phyloP scores from a whole-genome alignment of 2,329 filamentous ascomycete species.

The Laburnicola sp. region DNA sequence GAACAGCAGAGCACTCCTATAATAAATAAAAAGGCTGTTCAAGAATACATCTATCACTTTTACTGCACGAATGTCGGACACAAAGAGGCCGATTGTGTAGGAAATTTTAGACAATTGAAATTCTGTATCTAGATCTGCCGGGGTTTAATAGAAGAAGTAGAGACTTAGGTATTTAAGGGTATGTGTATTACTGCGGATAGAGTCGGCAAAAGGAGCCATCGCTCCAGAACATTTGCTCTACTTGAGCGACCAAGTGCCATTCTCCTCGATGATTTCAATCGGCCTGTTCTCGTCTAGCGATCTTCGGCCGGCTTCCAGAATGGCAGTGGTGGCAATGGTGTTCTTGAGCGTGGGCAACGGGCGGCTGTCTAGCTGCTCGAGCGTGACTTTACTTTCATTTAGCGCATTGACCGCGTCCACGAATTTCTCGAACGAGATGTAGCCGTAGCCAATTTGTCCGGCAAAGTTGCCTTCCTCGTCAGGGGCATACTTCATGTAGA shows the following conservation, averaged over 20 bases:
- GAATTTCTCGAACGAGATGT: conserved; percentile 95
- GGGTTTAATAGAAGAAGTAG: too few species aligned
- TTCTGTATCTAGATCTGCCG: too few species aligned
- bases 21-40: too few species aligned
- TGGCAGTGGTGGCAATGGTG: conserved; percentile 88
- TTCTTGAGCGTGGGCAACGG: conserved; percentile 84
- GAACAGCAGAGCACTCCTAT: too few species aligned
- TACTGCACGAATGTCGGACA: too few species aligned
- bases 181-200: too few species aligned
- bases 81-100: too few species aligned
- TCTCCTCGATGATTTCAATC: conserved; percentile 70
- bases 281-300: conserved; percentile 82
- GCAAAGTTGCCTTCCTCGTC: conserved; percentile 94
- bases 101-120: too few species aligned
- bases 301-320: conserved; percentile 81
- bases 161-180: too few species aligned
- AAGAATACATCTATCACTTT: too few species aligned
- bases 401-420: conserved; percentile 81
- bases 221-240: conserved; percentile 31
- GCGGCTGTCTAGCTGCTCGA: conserved; percentile 77
- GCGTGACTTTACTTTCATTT: conserved; percentile 71
- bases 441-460: conserved; percentile 89
- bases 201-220: too few species aligned
- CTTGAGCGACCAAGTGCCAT: conserved; percentile 69
- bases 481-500: conserved; percentile 93